Evolutionary conservation across 768 basidiomycete genomes (phyloP).

Genomic region (Trametes elegans): DNA sequence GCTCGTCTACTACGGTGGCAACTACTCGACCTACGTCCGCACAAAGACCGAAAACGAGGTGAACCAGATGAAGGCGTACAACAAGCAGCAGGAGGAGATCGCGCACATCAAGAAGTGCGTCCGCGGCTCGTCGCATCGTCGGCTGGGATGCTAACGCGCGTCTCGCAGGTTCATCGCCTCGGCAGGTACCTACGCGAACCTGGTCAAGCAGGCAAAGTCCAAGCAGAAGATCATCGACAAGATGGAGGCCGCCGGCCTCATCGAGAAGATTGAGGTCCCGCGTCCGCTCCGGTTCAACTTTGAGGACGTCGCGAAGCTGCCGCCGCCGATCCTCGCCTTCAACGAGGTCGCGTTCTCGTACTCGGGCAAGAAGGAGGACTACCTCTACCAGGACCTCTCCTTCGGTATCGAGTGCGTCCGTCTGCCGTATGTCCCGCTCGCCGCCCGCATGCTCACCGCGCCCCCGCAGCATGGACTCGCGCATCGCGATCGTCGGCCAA

Average conservation of each 20-base stretch:
- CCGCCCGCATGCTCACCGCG: not conserved
- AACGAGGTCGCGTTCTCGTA: slow-evolving; percentile 94
- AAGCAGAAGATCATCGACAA: slow-evolving; percentile 99
- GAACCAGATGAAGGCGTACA: slow-evolving; percentile 99
- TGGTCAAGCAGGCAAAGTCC: slow-evolving; percentile 98
- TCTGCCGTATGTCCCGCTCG: not conserved
- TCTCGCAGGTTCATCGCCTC: slow-evolving; percentile 85
- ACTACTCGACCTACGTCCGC: slow-evolving; percentile 96
- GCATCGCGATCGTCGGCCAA: slow-evolving; percentile 93
- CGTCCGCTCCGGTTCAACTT: slow-evolving; percentile 90
- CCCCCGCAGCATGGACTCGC: slow-evolving; percentile 77
- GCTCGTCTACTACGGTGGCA: slow-evolving; percentile 91
- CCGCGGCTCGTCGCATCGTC: no score
- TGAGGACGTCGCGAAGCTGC: slow-evolving; percentile 89
- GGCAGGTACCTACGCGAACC: slow-evolving; percentile 99
- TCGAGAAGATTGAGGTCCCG: slow-evolving; percentile 83
- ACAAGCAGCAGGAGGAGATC: slow-evolving; percentile 98
- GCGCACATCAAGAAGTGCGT: slow-evolving; percentile 94
- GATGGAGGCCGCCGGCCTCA: slow-evolving; percentile 98
- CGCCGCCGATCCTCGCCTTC: slow-evolving; percentile 97
- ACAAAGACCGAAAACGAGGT: slow-evolving; percentile 97
- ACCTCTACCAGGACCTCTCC: slow-evolving; percentile 83
- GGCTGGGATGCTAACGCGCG: not conserved
- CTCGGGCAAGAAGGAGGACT: slow-evolving; percentile 85
- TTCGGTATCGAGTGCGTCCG: slow-evolving; percentile 95